phyloP scores from a whole-genome alignment of 306 rosid species.

The Erythrophleum fordii region DNA sequence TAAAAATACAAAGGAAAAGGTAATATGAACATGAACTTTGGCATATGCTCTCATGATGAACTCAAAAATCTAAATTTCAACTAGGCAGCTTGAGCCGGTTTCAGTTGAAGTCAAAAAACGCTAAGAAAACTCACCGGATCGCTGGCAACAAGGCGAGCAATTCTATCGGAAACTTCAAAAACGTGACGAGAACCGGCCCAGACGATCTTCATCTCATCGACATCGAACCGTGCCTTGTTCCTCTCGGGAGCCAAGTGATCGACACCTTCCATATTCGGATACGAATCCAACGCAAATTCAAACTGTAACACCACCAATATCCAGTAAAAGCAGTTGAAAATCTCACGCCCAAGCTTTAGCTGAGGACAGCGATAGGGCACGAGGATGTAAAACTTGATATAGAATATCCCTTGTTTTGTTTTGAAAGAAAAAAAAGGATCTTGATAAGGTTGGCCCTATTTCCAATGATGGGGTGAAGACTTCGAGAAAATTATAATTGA shows the following conservation, averaged over 20 bases:
- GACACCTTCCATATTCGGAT: conserved; percentile 52
- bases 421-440: background rate
- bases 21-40: background rate
- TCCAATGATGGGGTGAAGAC: too few relatives aligned
- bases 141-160: conserved; percentile 83
- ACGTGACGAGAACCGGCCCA: conserved; percentile 88
- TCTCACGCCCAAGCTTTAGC: background rate
- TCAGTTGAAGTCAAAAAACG: background rate
- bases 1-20: background rate
- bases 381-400: background rate
- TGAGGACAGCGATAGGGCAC: background rate
- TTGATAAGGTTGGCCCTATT: too few relatives aligned
- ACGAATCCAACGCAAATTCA: conserved; percentile 8
- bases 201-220: conserved; percentile 85
- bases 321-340: background rate
- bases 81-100: background rate
- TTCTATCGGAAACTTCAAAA: conserved; percentile 72
- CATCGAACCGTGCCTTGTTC: conserved; percentile 77
- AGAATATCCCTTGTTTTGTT: background rate
- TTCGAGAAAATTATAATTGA: too few relatives aligned
- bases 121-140: conserved; percentile 65
- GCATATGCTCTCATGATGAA: background rate
- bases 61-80: background rate
- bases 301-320: background rate
- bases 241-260: conserved; percentile 84